Evolutionary conservation across 1,284 basidiomycete species (phyloP), one percentile per base, ranked within the genome.

Genomic region (Dichomitus squalens): DNA sequence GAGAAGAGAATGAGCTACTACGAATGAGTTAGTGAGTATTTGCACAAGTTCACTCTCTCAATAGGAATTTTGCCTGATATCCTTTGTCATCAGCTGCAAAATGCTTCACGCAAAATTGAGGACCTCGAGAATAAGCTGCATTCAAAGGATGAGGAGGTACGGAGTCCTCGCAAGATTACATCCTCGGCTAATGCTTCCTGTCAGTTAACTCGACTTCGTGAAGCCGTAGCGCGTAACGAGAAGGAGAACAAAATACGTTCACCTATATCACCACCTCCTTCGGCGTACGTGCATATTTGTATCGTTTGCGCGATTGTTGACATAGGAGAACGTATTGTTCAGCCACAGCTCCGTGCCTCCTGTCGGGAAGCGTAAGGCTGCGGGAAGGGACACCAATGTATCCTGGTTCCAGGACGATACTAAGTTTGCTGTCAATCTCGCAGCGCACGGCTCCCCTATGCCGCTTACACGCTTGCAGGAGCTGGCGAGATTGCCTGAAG

Each of bases 51-150:
- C n/a, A n/a, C n/a, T n/a, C n/a, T 7, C 8, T 21, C 44, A 33
- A 33, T 18, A 3, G n/a, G n/a, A n/a, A n/a, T n/a, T n/a, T 6
- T 20, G 21, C 20, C 33, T 43, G 11, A 54, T 43, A 20, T 7
- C n/a, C n/a, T 7, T 25, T 29, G 5, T 14, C 7, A 0, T 9
- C 14, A 62, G 60, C 39, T 62, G 4, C 20, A 21, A 7, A 55
- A 55, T 38, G 55, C 61, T 7, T 50, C 39, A 5, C 52, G 52
- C 14, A 63, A 56, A 20, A 57, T 63, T 16, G 61, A 63, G 25
- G 55, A 58, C 2, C 49, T 59, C 14, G 61, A 60, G 38, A 33
- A 12, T 8, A 46, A 16, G 43, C 43, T 54, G 7, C 55, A 44
- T 4, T 33, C 38, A 23, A 55, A 52, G 27, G 51, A 60, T 33